Evolutionary conservation across 2,329 filamentous ascomycete species (phyloP).

Genomic region (Fulvia fulva): DNA sequence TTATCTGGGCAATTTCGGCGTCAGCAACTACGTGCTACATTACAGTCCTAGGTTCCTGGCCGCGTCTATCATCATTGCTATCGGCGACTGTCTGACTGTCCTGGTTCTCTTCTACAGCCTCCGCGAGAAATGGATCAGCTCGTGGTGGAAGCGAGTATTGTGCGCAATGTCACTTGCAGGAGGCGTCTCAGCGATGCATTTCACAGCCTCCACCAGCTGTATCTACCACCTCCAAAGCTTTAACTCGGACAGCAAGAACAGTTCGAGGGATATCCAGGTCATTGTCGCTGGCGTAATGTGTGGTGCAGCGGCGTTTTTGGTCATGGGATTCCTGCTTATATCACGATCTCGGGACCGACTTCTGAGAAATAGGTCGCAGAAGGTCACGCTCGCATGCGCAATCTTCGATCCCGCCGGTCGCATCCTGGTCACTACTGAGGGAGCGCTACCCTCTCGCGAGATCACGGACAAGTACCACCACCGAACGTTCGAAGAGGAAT

Average conservation of each 20-base stretch:
- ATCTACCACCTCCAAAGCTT: slow-evolving; percentile 56
- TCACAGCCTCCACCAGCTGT: slow-evolving; percentile 71
- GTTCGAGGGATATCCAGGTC: slow-evolving; percentile 61
- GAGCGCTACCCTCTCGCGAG: slow-evolving; percentile 66
- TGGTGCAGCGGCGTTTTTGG: slow-evolving; percentile 36
- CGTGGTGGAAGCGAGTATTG: slow-evolving; percentile 68
- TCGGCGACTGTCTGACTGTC: slow-evolving; percentile 65
- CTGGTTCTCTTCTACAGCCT: slow-evolving; percentile 75
- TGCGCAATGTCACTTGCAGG: slow-evolving; percentile 66
- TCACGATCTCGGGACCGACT: slow-evolving; percentile 35
- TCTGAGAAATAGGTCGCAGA: slow-evolving; percentile 47
- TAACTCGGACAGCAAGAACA: slow-evolving; percentile 36
- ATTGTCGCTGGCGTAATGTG: slow-evolving; percentile 67
- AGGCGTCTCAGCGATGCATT: slow-evolving; percentile 86
- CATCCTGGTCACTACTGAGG: slow-evolving; percentile 66
- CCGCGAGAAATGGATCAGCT: slow-evolving; percentile 70
- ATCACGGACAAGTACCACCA: slow-evolving; percentile 73
- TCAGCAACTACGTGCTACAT: slow-evolving; percentile 67
- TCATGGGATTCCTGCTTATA: slow-evolving; percentile 36
- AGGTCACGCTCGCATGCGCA: slow-evolving; percentile 55
- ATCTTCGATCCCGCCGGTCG: slow-evolving; percentile 65
- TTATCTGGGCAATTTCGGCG: slow-evolving; percentile 80
- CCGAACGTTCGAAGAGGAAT: slow-evolving; percentile 65
- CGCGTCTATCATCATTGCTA: slow-evolving; percentile 67
- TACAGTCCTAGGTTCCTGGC: slow-evolving; percentile 60